phyloP scores from a whole-genome alignment of 306 rosid genomes.

The Hippophae gyantsensis region DNA sequence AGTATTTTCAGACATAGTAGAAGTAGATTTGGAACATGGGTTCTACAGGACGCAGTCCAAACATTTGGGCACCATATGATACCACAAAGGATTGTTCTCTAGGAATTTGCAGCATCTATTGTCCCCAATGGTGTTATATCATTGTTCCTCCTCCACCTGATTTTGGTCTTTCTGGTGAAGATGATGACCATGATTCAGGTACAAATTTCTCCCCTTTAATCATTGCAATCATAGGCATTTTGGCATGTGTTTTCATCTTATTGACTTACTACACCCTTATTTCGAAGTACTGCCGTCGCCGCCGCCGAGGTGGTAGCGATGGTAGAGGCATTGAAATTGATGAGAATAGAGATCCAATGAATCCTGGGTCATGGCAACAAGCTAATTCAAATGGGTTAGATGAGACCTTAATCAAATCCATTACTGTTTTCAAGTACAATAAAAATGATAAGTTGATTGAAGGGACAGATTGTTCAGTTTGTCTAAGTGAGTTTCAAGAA shows the following conservation, averaged over 20 bases:
- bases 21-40: conserved; percentile 26
- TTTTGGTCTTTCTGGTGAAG: conserved; percentile 1
- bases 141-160: conserved; percentile 70
- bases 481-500: conserved; percentile 66
- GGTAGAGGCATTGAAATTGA: conserved; percentile 2
- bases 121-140: conserved; percentile 75
- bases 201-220: conserved; percentile 67
- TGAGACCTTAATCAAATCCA: conserved; percentile 47
- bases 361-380: conserved; percentile 19
- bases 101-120: conserved; percentile 62
- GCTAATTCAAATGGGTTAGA: conserved; percentile 41
- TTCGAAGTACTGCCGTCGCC: conserved; percentile 42
- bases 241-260: conserved; percentile 52
- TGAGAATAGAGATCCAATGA: background rate
- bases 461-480: conserved; percentile 67
- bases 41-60: conserved; percentile 25
- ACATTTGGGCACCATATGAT: conserved; percentile 38
- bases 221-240: conserved; percentile 58
- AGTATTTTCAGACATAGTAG: background rate
- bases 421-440: conserved; percentile 42
- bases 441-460: conserved; percentile 40
- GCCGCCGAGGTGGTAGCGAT: conserved; percentile 18
- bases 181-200: conserved; percentile 13
- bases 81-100: conserved; percentile 47
- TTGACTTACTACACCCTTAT: conserved; percentile 54